Base-by-base conservation (phyloP, 2,329 filamentous ascomycete species). In the Fusarium subtropicale region DNA sequence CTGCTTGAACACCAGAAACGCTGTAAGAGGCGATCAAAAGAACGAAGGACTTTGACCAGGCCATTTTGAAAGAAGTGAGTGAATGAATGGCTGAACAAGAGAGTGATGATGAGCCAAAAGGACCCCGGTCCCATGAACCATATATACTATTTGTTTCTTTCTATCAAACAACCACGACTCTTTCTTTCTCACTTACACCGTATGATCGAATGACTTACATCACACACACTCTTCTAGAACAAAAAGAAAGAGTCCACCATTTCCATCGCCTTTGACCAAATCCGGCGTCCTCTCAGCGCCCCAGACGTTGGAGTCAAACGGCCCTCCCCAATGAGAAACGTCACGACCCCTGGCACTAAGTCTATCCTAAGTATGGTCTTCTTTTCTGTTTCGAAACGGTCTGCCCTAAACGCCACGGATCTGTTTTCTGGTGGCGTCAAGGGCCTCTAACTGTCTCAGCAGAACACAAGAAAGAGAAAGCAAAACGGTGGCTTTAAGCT, bases 11-110 rank as follows among this genome's bases (percentile, higher is more conserved):
- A 9, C 46, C 30, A n/a, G 39, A 9, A 8, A 71, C 46, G 42
- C 47, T 52, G 7, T 50, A 48, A 56, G 56, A 41, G 52, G 54
- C 39, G 26, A 71, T 41, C 38, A 69, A 39, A 60, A 64, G 18
- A 69, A 71, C 10, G 67, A 68, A 56, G 13, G 67, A 68, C 24
- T 52, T 60, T 45, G 51, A 16, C 66, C 67, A 68, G 50, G 62
- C 28, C 67, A 69, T 69, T 38, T 44, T 71, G 10, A 38, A 46
- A 22, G 12, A 63, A 48, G 22, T n/a, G 28, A 67, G 38, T 34
- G 63, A 63, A 20, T 34, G 33, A 67, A 36, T 46, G 61, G 34
- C 48, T 56, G 66, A 57, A 28, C 56, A 54, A 18, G 20, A 53
- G 28, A 48, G 45, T 52, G 24, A 39, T 50, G 57, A 44, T 51